Conservation (phyloP, 1,284 basidiomycete species). For the Apiotrichum sp. region DNA sequence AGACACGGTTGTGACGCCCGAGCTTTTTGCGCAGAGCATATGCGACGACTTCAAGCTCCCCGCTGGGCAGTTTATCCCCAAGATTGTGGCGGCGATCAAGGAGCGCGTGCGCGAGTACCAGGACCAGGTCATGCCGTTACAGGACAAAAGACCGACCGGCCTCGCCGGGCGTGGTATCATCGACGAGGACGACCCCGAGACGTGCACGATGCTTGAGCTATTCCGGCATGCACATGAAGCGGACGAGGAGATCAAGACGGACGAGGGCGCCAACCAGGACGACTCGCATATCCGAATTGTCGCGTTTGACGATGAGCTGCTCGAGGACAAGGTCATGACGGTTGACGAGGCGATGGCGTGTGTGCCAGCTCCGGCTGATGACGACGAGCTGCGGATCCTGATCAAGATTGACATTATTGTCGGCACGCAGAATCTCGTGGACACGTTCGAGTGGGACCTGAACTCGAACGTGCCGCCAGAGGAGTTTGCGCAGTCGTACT, state of each 20-base stretch:
- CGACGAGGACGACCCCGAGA: slow-evolving; percentile 25
- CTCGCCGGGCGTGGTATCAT: slow-evolving; percentile 21
- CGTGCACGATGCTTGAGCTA: slow-evolving; percentile 24
- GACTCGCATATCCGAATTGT: slow-evolving; percentile 24
- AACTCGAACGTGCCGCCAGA: slow-evolving; percentile 76
- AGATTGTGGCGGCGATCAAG: slow-evolving; percentile 77
- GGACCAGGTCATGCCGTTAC: slow-evolving; percentile 37
- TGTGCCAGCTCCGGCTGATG: slow-evolving; percentile 41
- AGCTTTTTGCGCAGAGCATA: slow-evolving; percentile 79
- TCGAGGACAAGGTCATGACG: slow-evolving; percentile 37
- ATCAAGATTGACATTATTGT: slow-evolving; percentile 96
- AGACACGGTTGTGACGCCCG: slow-evolving; percentile 84
- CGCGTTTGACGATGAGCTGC: slow-evolving; percentile 20
- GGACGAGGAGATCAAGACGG: slow-evolving; percentile 31
- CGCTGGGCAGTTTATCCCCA: slow-evolving; percentile 57
- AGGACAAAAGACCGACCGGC: not conserved
- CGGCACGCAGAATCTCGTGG: slow-evolving; percentile 85
- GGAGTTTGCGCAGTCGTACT: slow-evolving; percentile 82
- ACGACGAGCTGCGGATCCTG: slow-evolving; percentile 79
- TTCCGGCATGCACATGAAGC: slow-evolving; percentile 22
- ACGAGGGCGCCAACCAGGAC: slow-evolving; percentile 25
- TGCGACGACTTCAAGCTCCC: slow-evolving; percentile 87
- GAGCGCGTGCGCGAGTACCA: slow-evolving; percentile 68
- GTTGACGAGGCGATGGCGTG: slow-evolving; percentile 41
- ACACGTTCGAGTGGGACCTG: slow-evolving; percentile 98